Base-by-base conservation (phyloP, 306 rosid species). In the Lathyrus aphaca region DNA sequence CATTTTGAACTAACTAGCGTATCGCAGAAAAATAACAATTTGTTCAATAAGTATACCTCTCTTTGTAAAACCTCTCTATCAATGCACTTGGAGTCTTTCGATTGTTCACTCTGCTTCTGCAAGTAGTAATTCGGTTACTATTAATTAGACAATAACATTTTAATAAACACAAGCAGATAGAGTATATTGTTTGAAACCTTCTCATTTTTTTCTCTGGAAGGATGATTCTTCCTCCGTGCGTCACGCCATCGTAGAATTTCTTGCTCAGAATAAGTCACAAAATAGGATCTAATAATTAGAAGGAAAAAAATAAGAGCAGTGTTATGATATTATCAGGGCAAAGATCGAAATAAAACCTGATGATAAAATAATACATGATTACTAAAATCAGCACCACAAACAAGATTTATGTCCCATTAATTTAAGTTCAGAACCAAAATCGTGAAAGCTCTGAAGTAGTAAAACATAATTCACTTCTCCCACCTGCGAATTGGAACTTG, bases 241-340 rank as follows among this genome's bases (percentile, higher is more conserved):
- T 94, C 92, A 74, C 95, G 89, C 99, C 99, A 94, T 75, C 79
- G 86, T 68, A 59, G 80, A 63, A 91, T 82, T 86, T 94, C 99
- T 83, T 77, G 87, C 71, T 87, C 87, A 14, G 97, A 44, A 66
- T 87, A 94, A 62, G 69, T 77, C 68, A 69, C 60, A 45, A 66
- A 38, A 59, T 68, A 73, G 38, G 88, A 59, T 75, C 97, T 94
- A 66, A 57, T 68, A 77, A 72, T 77, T 54, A 50, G 54, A 64
- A 61, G 72, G 75, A 61, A 8, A 4, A 32, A 16, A 77, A 35
- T 35, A 35, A 35, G 10, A 6, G 39, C 8, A 38, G 61, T 14
- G 50, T 56, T 49, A 46, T n/a, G 48, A 44, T 23, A 53, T 46
- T 54, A 18, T 4, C 25, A 13, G 56, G 4, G 30, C 32, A 57